Conservation (phyloP, 1,284 basidiomycete species). For the Erythrobasidium hasegawianum region DNA sequence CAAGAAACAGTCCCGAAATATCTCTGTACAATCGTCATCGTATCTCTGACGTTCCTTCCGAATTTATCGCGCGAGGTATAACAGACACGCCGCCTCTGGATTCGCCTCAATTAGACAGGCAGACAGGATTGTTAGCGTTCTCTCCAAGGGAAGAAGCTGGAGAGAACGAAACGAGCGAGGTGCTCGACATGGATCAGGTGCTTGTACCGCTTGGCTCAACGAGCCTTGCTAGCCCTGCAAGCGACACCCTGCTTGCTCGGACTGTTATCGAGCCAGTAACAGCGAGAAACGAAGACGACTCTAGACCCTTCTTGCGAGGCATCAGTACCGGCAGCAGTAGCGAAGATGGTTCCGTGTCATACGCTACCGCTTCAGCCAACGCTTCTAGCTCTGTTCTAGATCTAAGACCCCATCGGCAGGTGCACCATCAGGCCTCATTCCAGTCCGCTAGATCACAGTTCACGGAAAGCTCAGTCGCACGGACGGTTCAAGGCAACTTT, state of each 20-base stretch:
- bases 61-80: background rate
- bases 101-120: too few species aligned
- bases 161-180: too few species aligned
- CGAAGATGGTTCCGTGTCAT: background rate
- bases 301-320: background rate
- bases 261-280: too few species aligned
- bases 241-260: too few species aligned
- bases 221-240: too few species aligned
- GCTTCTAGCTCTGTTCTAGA: slow-evolving; percentile 13
- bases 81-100: background rate
- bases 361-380: slow-evolving; percentile 3
- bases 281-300: too few species aligned
- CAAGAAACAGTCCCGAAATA: too few species aligned
- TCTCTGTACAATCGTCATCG: background rate
- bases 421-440: slow-evolving; percentile 31
- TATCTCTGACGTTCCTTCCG: background rate
- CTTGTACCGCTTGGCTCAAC: too few species aligned
- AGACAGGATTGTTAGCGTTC: too few species aligned
- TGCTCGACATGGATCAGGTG: too few species aligned
- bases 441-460: slow-evolving; percentile 19
- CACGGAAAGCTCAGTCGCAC: slow-evolving; percentile 23
- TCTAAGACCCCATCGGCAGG: background rate
- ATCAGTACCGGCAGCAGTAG: background rate
- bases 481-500: slow-evolving; percentile 6
- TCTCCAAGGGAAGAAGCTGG: too few species aligned